Evolutionary conservation across 1,284 basidiomycete genomes (phyloP), one percentile per base, ranked within the genome.

Genomic region (Coniferiporia sulphurascens): DNA sequence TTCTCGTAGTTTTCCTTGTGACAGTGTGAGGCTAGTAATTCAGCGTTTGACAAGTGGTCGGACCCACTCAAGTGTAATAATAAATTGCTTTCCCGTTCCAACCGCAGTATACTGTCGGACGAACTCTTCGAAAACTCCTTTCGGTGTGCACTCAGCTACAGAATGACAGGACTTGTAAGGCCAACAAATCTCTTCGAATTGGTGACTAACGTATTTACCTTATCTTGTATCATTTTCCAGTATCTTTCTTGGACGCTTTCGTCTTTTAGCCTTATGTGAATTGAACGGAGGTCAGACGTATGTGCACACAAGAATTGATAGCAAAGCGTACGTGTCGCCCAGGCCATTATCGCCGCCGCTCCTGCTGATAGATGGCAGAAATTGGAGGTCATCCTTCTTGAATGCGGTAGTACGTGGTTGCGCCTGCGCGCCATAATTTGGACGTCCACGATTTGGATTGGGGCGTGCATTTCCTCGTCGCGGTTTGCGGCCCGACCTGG

Each of bases 331-430:
- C 59, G 46, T 52, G 22, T 60, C 59, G 8, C 59, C 59, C 35
- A 43, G 21, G 12, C 48, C 54, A 21, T 48, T 22, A 10, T 51
- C 52, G 46, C 59, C 59, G 17, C 59, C 54, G 48, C 59, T 60
- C 38, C 59, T 55, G 49, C 59, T 60, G 12, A 60, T 56, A 6
- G 59, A 60, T 4, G 54, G 59, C 7, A 60, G n/a, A 35, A 55
- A 35, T 19, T 60, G 52, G 15, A 55, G 46, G 10, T 45, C 48
- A 12, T 34, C 19, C 4, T 22, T 34, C 53, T 17, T 35, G n/a
- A 22, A 48, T 50, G 45, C 45, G 15, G 12, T 46, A 27, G 38
- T n/a, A 10, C 46, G 43, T 8, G 12, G 3, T 17, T 43, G 13
- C 36, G 17, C 43, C 7, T 53, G 22, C 8, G 13, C 36, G 13